Percentiles rank a stretch among this genome's conserved stretches.
Evolutionary conservation across 352 stramenopile genomes (phyloP).

Genomic region (Pythium grandisporangium): DNA sequence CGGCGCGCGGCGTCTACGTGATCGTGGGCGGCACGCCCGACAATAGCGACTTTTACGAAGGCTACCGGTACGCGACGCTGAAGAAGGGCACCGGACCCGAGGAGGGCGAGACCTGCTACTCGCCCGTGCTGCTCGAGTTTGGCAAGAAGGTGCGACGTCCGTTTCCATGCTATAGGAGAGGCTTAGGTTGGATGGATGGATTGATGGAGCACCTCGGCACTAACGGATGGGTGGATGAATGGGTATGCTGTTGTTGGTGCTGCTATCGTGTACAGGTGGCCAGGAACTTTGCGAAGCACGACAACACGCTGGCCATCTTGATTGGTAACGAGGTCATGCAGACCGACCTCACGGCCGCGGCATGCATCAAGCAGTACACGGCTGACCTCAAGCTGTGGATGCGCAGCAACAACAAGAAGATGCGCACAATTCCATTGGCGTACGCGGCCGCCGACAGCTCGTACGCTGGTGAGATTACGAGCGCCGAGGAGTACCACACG

Average conservation of each 20-base stretch:
- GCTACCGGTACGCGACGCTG: constrained; percentile 60
- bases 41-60: constrained; percentile 77
- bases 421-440: constrained; percentile 67
- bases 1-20: constrained; percentile 65
- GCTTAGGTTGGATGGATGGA: too few relatives aligned
- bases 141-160: constrained; percentile 80
- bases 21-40: constrained; percentile 73
- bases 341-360: constrained; percentile 61
- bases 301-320: constrained; percentile 80
- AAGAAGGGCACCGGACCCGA: constrained; percentile 47
- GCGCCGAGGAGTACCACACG: constrained; percentile 78
- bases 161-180: too few relatives aligned
- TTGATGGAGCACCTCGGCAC: too few relatives aligned
- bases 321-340: constrained; percentile 88
- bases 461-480: constrained; percentile 41
- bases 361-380: constrained; percentile 81
- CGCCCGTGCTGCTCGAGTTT: constrained; percentile 74
- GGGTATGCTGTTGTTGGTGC: too few relatives aligned
- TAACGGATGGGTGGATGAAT: too few relatives aligned
- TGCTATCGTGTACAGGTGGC: too few relatives aligned
- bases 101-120: constrained; percentile 73
- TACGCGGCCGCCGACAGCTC: constrained; percentile 80
- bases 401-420: constrained; percentile 76
- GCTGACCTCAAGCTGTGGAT: constrained; percentile 85
- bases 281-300: constrained; percentile 83